Evolutionary conservation across 2,329 filamentous ascomycete genomes (phyloP).

Genomic region (Fusarium subglutinans): DNA sequence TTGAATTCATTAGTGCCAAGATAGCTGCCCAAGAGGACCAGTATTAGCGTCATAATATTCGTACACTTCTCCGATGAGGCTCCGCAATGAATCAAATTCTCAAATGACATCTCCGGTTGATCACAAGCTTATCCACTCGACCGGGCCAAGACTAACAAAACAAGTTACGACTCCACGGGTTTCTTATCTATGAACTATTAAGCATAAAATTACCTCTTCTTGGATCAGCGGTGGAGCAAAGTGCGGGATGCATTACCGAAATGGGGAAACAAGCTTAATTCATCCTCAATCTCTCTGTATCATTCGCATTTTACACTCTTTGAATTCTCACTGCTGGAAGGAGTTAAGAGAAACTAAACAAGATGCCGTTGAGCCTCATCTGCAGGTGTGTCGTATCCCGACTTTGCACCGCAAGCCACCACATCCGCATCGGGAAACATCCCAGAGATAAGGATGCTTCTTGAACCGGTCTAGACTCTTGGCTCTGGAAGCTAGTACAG

Average conservation of each 20-base stretch:
- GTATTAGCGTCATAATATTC: slow-evolving; percentile 1
- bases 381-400: slow-evolving; percentile 7
- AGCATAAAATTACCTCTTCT: slow-evolving; percentile 13
- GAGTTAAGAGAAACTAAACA: background rate
- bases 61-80: slow-evolving; percentile 10
- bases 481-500: slow-evolving; percentile 1
- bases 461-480: slow-evolving; percentile 7
- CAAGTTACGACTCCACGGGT: background rate
- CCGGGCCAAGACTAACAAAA: background rate
- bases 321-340: background rate
- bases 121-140: background rate
- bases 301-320: rapidly evolving
- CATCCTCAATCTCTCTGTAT: background rate
- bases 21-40: background rate
- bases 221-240: slow-evolving; percentile 13
- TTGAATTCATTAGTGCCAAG: background rate
- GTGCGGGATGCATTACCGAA: background rate
- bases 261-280: slow-evolving; percentile 22
- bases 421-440: background rate
- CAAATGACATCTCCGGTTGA: background rate
- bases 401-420: slow-evolving; percentile 4
- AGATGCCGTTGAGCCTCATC: slow-evolving; percentile 19
- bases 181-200: slow-evolving; percentile 28
- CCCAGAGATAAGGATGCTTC: background rate
- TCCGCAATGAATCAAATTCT: slow-evolving; percentile 1